These are phyloP conservation scores for Talaromyces ruber DNA, from an alignment of 495 filamentous ascomycete genomes.

Conservation along the genomic window DNA sequence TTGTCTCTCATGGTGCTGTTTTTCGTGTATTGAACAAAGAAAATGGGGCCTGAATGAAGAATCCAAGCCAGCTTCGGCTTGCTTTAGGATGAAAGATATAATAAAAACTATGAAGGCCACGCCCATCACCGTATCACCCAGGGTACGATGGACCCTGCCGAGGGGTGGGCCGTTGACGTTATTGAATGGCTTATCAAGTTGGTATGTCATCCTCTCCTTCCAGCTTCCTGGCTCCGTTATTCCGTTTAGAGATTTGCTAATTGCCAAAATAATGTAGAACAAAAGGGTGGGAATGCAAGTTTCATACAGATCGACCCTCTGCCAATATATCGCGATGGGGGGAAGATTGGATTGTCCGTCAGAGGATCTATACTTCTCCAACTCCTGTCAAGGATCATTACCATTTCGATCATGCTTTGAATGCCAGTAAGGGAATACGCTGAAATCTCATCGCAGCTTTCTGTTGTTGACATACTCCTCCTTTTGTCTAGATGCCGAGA, in stretches of 20 bases:
- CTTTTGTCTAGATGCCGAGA: neutral
- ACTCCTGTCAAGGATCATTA: neutral
- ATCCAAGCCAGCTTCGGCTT: conserved; percentile 8
- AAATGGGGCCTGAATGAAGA: conserved; percentile 4
- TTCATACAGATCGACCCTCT: neutral
- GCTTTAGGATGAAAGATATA: conserved; percentile 1
- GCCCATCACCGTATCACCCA: neutral
- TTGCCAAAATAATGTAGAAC: neutral
- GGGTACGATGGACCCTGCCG: neutral
- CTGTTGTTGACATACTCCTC: neutral
- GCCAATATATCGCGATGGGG: neutral
- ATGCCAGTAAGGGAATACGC: neutral
- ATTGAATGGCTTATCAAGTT: conserved; percentile 4
- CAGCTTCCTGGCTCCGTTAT: neutral
- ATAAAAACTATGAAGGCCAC: neutral
- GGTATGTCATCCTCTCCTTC: neutral
- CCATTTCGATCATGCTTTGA: neutral
- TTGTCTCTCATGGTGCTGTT: conserved; percentile 8
- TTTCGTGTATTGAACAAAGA: conserved; percentile 9
- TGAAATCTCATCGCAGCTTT: neutral
- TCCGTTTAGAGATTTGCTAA: neutral
- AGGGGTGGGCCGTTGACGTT: neutral
- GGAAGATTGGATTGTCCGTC: neutral
- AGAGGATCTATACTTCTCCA: neutral
- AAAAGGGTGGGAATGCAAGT: neutral